phyloP scores from a whole-genome alignment of 108 stramenopile species.

The Nitzschia sp. region DNA sequence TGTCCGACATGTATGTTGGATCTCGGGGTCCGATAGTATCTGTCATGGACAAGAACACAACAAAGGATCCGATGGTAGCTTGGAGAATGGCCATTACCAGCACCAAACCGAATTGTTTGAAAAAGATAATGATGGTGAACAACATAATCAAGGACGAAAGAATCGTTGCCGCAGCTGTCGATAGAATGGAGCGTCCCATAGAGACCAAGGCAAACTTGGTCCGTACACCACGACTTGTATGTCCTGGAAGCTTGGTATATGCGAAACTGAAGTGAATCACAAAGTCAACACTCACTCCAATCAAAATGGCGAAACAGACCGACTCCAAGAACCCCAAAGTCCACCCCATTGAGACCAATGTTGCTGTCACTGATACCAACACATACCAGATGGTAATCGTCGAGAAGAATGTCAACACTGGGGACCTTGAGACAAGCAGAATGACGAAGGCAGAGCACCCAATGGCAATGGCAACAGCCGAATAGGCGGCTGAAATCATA shows the following conservation, averaged over 20 bases:
- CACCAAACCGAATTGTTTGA: constrained; percentile 49
- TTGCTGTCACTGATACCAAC: constrained; percentile 48
- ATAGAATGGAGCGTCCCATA: constrained; percentile 54
- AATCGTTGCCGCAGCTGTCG: constrained; percentile 47
- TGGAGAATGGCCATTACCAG: constrained; percentile 43
- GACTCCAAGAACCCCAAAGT: constrained; percentile 45
- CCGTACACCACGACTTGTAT: constrained; percentile 27
- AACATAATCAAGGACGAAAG: constrained; percentile 42
- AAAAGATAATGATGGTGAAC: constrained; percentile 38
- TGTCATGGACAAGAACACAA: constrained; percentile 31
- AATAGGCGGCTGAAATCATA: constrained; percentile 31
- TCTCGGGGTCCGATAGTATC: constrained; percentile 39
- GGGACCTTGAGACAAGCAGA: constrained; percentile 39
- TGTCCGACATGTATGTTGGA: constrained; percentile 33
- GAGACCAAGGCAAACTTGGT: constrained; percentile 39
- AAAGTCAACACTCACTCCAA: constrained; percentile 52
- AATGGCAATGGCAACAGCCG: constrained; percentile 40
- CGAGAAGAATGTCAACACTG: constrained; percentile 45
- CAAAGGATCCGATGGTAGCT: constrained; percentile 40
- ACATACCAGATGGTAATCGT: constrained; percentile 46
- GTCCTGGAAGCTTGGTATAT: constrained; percentile 23
- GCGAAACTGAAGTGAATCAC: constrained; percentile 58
- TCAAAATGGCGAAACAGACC: constrained; percentile 56
- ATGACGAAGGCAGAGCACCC: constrained; percentile 40
- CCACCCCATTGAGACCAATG: constrained; percentile 48